Base-by-base conservation (phyloP, 108 stramenopile species). In the Epipyxis sp. region DNA sequence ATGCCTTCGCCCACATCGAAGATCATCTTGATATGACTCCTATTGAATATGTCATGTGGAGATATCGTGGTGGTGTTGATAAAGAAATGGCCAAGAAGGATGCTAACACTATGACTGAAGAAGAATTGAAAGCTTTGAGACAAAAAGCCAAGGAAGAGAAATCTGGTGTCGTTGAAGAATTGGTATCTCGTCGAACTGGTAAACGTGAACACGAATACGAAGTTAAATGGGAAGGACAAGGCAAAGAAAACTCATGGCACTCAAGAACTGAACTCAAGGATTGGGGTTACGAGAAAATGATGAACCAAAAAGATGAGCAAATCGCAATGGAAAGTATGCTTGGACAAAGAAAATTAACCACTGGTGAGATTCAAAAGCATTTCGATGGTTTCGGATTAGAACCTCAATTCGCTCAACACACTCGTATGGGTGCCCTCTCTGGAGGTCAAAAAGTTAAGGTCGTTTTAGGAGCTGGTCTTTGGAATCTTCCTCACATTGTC, bases 381-480 rank as follows among this genome's bases (percentile, higher is more conserved):
- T 84, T 98, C 78, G 92, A 93, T 79, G 94, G 91, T 78, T 98
- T 95, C 86, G 97, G 97, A 20, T 76, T 98, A 39, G 91, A 90
- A n/a, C 92, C 94, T 59, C 95, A 98, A 81, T 95, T 94, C 81
- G 97, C 95, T 62, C 94, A 95, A 6, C 96, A 96, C 85, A 94
- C 94, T 59, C 94, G 94, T 85, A 95, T 98, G 80, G 91, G 92
- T 34, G 95, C 94, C 40, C 78, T 98, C 46, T 91, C 90, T 13
- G 97, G 97, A 32, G 97, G 97, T 29, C 97, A 98, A 77, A 98
- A 98, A 88, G 95, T 98, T 34, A 98, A 98, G 88, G 88, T 98
- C 59, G 97, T 98, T 3, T 78, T 98, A 79, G 97, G 94, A 2
- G 95, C 97, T n/a, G 95, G 94, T 40, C 94, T 95, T 88, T 98